Conservation (phyloP, 2,329 filamentous ascomycete genomes). For the Aspergillus pseudoterreus region DNA sequence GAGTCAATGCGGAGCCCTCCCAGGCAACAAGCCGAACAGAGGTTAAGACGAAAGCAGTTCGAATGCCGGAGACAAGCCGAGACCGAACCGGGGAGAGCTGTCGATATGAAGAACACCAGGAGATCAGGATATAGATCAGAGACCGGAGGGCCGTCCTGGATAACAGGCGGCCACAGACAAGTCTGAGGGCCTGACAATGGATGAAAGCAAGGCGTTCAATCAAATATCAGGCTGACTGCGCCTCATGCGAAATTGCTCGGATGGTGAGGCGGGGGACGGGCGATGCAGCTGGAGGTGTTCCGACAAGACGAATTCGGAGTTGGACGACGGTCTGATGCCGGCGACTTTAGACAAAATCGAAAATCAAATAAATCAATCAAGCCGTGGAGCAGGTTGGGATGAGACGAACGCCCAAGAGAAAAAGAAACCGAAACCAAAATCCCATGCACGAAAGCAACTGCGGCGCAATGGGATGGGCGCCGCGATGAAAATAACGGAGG, state of each 20-base stretch:
- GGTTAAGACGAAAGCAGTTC: too few species aligned
- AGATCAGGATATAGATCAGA: neutral
- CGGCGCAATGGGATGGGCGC: neutral
- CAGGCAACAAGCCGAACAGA: too few species aligned
- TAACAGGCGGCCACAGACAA: too few species aligned
- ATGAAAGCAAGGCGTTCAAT: too few species aligned
- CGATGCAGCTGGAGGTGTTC: neutral
- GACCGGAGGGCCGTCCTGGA: neutral
- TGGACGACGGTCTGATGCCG: too few species aligned
- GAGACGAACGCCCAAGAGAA: neutral
- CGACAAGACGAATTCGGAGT: neutral
- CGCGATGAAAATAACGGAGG: neutral
- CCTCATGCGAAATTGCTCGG: neutral
- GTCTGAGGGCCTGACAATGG: too few species aligned
- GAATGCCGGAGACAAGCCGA: too few species aligned
- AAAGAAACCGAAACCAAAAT: slow-evolving; percentile 2
- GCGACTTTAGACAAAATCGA: neutral
- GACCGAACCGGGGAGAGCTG: too few species aligned
- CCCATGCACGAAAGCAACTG: neutral
- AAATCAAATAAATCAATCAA: slow-evolving; percentile 3
- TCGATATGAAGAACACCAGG: neutral
- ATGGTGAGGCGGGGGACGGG: neutral
- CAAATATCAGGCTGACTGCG: too few species aligned
- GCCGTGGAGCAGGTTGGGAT: neutral
- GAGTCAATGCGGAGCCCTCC: neutral